Percentiles rank a stretch among this genome's conserved stretches.
Conservation (phyloP, 805 yeast genomes). For the Candida glaebosa region DNA sequence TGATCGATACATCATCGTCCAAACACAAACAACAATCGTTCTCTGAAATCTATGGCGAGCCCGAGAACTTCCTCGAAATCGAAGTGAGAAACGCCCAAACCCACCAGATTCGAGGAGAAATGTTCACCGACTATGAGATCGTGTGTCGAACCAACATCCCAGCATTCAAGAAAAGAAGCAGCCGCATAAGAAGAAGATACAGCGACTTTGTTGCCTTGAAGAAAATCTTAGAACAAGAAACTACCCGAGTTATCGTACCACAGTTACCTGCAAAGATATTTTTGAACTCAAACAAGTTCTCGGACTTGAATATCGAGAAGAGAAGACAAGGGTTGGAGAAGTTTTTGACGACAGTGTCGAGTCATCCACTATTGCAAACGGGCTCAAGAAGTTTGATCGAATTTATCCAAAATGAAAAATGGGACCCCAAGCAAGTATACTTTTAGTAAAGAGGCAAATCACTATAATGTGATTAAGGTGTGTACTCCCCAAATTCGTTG, state of each 20-base stretch:
- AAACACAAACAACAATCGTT: constrained; percentile 56
- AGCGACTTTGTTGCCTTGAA: constrained; percentile 85
- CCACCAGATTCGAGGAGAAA: constrained; percentile 56
- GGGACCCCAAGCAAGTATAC: constrained; percentile 43
- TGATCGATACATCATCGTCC: constrained; percentile 27
- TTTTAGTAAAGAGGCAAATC: too few species aligned
- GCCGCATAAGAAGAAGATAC: constrained; percentile 79
- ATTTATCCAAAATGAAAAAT: constrained; percentile 82
- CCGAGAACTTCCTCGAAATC: constrained; percentile 89
- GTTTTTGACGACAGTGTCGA: constrained; percentile 75
- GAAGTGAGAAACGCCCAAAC: constrained; percentile 84
- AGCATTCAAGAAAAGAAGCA: constrained; percentile 61
- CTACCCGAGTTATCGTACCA: constrained; percentile 79
- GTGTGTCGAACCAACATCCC: constrained; percentile 90
- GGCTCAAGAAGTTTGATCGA: constrained; percentile 73
- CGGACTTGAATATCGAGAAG: constrained; percentile 77
- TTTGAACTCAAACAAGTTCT: constrained; percentile 63
- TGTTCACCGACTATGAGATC: constrained; percentile 91
- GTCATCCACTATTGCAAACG: constrained; percentile 91
- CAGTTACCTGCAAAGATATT: constrained; percentile 86
- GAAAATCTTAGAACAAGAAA: constrained; percentile 69
- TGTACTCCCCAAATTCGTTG: too few species aligned
- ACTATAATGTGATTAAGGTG: too few species aligned
- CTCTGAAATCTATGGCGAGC: constrained; percentile 86
- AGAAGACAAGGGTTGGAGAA: constrained; percentile 81